phyloP scores from a whole-genome alignment of 176 grass and related monocot species.

The Panicum miliaceum region DNA sequence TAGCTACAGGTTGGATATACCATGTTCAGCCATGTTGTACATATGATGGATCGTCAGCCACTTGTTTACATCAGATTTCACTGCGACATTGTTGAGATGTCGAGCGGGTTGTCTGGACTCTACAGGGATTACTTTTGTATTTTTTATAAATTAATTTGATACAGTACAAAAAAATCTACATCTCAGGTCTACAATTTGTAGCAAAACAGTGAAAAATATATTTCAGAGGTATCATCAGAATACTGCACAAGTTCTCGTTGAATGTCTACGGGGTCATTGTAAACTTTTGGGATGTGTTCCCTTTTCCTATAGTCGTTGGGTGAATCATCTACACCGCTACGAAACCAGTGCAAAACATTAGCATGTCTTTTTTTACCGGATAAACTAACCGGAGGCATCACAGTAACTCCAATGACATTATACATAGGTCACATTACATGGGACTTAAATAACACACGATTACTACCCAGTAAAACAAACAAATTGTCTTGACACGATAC shows the following conservation, averaged over 20 bases:
- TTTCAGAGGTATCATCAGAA: neutral
- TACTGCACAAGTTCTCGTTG: no score
- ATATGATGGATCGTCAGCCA: neutral
- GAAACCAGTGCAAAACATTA: neutral
- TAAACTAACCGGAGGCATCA: neutral
- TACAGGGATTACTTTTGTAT: neutral
- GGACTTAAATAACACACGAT: neutral
- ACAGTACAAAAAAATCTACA: neutral
- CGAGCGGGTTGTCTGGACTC: neutral
- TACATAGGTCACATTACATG: neutral
- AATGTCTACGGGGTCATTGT: no score
- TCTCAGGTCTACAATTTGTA: neutral
- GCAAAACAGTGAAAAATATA: neutral
- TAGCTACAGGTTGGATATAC: neutral
- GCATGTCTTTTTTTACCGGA: neutral
- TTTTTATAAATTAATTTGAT: neutral
- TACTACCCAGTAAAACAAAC: neutral
- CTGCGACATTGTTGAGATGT: neutral
- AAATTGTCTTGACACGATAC: neutral
- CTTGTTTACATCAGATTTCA: neutral
- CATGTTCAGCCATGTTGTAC: slow-evolving; percentile 13
- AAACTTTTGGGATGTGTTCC: no score
- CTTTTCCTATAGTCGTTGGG: neutral
- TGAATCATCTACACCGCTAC: neutral
- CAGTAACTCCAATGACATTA: neutral